phyloP scores from a whole-genome alignment of 2,329 filamentous ascomycete genomes.

The Rhinocladiella similis region DNA sequence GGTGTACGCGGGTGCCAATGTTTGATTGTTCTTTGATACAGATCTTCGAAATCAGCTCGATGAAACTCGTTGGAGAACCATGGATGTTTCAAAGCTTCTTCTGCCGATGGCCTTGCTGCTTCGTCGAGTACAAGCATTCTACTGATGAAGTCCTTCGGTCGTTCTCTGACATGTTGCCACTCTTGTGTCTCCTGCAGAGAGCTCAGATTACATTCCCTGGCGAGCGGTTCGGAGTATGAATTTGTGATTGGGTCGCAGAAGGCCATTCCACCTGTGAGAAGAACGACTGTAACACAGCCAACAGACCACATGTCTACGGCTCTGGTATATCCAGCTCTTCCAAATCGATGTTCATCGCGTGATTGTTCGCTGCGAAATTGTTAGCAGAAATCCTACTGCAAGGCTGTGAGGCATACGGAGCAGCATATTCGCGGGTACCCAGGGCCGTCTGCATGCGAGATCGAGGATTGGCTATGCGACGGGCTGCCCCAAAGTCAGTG shows the following conservation, averaged over 20 bases:
- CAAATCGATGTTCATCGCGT: conserved; percentile 22
- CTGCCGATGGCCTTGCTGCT: conserved; percentile 50
- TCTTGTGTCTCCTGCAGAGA: conserved; percentile 43
- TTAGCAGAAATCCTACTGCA: conserved; percentile 4
- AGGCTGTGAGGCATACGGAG: conserved; percentile 52
- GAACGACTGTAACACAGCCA: conserved; percentile 54
- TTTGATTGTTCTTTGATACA: conserved; percentile 51
- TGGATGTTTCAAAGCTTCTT: conserved; percentile 53
- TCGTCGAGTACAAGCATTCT: conserved; percentile 54
- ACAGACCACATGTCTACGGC: conserved; percentile 64
- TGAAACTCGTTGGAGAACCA: conserved; percentile 59
- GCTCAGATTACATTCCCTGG: conserved; percentile 44
- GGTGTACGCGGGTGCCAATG: conserved; percentile 50
- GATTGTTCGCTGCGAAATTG: conserved; percentile 30
- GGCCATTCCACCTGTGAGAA: conserved; percentile 53
- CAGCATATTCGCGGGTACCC: conserved; percentile 59
- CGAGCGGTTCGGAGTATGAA: conserved; percentile 33
- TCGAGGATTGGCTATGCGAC: conserved; percentile 32
- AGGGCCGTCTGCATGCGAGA: conserved; percentile 55
- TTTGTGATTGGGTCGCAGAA: conserved; percentile 43
- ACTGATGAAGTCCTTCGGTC: conserved; percentile 55
- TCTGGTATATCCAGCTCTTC: conserved; percentile 48
- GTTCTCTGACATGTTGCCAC: conserved; percentile 45
- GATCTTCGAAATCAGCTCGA: conserved; percentile 46
- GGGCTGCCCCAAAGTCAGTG: conserved; percentile 62